phyloP scores from a whole-genome alignment of 2,329 filamentous ascomycete genomes.

The Lecanicillium sp. region DNA sequence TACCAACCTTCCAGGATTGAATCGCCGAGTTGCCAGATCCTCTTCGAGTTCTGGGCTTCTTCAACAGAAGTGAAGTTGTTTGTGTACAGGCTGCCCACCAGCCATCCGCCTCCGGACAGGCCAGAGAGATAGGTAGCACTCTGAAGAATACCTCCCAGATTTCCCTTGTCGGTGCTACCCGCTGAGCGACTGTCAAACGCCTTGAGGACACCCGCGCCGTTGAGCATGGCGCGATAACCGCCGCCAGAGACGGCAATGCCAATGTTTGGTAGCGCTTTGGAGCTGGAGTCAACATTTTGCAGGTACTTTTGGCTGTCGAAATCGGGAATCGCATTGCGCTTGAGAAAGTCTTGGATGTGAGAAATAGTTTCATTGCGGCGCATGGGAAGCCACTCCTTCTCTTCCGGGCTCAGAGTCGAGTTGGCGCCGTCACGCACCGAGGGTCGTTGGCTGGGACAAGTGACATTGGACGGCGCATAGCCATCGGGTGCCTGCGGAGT shows the following conservation, averaged over 20 bases:
- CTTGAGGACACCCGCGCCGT: slow-evolving; percentile 66
- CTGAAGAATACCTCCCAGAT: slow-evolving; percentile 67
- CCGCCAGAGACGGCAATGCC: slow-evolving; percentile 71
- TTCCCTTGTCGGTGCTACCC: slow-evolving; percentile 43
- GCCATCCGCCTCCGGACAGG: slow-evolving; percentile 69
- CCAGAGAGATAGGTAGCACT: slow-evolving; percentile 68
- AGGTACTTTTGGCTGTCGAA: slow-evolving; percentile 69
- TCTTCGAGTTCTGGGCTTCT: slow-evolving; percentile 18
- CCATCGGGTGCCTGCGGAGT: slow-evolving; percentile 34
- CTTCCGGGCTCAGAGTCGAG: slow-evolving; percentile 10
- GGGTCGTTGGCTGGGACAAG: slow-evolving; percentile 66
- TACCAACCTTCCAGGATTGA: slow-evolving; percentile 33
- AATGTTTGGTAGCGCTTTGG: slow-evolving; percentile 46
- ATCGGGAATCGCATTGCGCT: slow-evolving; percentile 58
- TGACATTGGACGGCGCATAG: slow-evolving; percentile 63
- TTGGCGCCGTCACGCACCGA: slow-evolving; percentile 50
- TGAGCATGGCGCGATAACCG: slow-evolving; percentile 72
- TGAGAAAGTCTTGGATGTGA: slow-evolving; percentile 64
- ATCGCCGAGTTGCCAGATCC: slow-evolving; percentile 33
- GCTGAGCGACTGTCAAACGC: slow-evolving; percentile 66
- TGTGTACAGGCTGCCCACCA: slow-evolving; percentile 65
- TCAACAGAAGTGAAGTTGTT: slow-evolving; percentile 71
- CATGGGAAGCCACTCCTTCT: slow-evolving; percentile 54
- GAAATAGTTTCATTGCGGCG: slow-evolving; percentile 63
- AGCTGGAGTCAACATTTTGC: slow-evolving; percentile 57